These are phyloP conservation scores for Physocladia obscura DNA, from an alignment of 192 early-diverging fungal species.

Conservation along the genomic window DNA sequence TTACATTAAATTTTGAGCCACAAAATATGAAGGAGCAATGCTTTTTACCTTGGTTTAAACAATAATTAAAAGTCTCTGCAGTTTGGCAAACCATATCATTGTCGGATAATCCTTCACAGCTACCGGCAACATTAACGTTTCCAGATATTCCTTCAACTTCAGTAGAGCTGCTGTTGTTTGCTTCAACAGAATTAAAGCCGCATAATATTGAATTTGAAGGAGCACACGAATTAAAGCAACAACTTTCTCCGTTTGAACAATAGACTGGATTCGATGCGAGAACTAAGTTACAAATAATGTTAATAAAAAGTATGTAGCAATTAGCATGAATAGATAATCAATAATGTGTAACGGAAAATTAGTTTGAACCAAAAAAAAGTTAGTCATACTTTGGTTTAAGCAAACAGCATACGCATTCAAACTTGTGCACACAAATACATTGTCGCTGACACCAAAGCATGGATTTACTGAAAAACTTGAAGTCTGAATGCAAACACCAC, in stretches of 20 bases:
- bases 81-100: background rate
- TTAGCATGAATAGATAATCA: too few relatives aligned
- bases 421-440: background rate
- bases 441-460: background rate
- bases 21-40: background rate
- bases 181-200: background rate
- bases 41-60: background rate
- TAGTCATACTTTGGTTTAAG: background rate
- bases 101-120: background rate
- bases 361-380: background rate
- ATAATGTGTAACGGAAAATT: background rate
- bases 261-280: background rate
- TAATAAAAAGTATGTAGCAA: too few relatives aligned
- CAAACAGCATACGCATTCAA: background rate
- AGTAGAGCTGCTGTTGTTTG: background rate
- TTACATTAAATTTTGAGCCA: background rate
- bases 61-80: conserved; percentile 5
- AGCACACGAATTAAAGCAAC: background rate
- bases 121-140: background rate
- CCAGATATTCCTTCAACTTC: background rate
- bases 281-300: too few relatives aligned
- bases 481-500: background rate
- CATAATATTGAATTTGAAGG: background rate
- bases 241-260: background rate
- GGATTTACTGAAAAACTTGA: background rate